Percentiles rank a stretch among this genome's conserved stretches.
Conservation (phyloP, 1,284 basidiomycete genomes). For the Apiotrichum gamsii region DNA sequence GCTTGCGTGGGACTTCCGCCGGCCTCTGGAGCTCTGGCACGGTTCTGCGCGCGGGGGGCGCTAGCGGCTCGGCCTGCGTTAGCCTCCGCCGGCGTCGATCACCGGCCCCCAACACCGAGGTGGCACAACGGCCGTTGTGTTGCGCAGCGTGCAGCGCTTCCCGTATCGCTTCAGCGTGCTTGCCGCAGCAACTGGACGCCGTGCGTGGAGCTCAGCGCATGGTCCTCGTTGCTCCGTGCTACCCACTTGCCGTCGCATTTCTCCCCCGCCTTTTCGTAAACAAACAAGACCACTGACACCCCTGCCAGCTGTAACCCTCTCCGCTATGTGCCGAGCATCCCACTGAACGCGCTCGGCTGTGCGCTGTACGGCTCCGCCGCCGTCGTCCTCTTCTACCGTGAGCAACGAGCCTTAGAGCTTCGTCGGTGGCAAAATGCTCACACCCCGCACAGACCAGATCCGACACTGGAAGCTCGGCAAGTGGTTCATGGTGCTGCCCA, state of each 20-base stretch:
- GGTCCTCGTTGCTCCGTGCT: neutral
- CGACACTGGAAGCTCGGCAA: neutral
- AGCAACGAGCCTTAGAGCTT: conserved; percentile 21
- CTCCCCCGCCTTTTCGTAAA: no score
- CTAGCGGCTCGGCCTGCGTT: no score
- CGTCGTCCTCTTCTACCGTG: conserved; percentile 53
- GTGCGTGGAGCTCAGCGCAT: neutral
- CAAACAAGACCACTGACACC: no score
- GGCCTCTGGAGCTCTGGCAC: no score
- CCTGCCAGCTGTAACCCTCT: conserved; percentile 38
- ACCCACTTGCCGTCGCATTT: neutral
- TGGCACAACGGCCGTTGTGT: no score
- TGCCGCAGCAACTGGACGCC: no score
- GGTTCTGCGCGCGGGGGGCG: no score
- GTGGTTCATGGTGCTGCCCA: conserved; percentile 11
- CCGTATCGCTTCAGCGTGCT: no score
- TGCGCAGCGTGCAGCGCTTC: no score
- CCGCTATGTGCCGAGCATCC: conserved; percentile 58
- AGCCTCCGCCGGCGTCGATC: no score
- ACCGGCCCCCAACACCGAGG: no score
- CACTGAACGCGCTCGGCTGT: conserved; percentile 55
- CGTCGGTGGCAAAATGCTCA: neutral
- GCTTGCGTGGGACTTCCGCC: no score
- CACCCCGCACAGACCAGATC: conserved; percentile 11
- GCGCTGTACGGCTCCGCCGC: conserved; percentile 54